Conservation (phyloP, 169 alveolate species). For the Plasmodium inui region DNA sequence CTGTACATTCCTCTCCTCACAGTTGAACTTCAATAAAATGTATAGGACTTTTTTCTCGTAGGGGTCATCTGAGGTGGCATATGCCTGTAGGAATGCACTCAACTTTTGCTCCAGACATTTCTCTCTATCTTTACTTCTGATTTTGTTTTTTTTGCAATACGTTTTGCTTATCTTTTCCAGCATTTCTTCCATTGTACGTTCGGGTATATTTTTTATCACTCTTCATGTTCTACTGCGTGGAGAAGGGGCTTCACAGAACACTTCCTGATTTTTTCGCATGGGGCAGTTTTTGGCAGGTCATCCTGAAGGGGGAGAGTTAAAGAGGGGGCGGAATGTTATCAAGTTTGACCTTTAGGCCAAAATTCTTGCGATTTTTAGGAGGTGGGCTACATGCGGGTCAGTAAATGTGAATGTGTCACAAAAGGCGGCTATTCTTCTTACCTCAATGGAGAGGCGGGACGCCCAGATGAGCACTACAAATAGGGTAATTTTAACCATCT, state of each 20-base stretch:
- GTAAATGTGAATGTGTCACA: background rate
- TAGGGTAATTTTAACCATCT: background rate
- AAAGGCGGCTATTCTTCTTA: background rate
- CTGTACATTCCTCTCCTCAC: background rate
- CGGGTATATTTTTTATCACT: background rate
- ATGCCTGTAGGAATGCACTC: background rate
- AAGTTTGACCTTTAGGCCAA: background rate
- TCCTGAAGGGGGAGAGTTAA: background rate
- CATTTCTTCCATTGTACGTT: background rate
- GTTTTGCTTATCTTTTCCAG: background rate
- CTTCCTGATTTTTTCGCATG: background rate
- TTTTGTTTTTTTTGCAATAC: background rate
- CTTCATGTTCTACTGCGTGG: background rate
- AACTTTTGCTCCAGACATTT: background rate
- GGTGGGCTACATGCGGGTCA: background rate
- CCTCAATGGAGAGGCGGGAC: background rate
- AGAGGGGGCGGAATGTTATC: background rate
- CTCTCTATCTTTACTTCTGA: background rate
- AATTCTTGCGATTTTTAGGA: background rate
- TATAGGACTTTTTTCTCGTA: background rate
- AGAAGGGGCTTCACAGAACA: background rate
- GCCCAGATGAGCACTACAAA: background rate
- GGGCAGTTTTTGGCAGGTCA: background rate
- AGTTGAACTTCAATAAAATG: background rate
- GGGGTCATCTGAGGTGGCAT: background rate